phyloP scores from a whole-genome alignment of 2,329 filamentous ascomycete species.

The Sclerotiophoma versabilis region DNA sequence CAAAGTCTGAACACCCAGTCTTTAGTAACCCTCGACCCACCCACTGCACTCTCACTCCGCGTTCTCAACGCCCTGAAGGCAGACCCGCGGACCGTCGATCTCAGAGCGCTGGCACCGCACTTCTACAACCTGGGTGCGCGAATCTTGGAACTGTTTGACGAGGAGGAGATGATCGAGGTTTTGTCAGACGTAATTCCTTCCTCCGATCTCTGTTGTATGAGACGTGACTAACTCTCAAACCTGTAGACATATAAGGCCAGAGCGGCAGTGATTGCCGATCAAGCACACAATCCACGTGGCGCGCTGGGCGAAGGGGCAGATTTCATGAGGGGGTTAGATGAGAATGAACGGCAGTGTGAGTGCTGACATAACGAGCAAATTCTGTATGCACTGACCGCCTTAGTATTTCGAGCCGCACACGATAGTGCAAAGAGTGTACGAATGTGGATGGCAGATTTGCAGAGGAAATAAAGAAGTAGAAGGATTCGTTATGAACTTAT shows the following conservation, averaged over 20 bases:
- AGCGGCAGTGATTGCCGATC: conserved; percentile 82
- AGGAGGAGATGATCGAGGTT: conserved; percentile 77
- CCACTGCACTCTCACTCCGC: conserved; percentile 75
- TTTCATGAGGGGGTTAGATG: conserved; percentile 86
- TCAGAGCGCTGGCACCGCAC: conserved; percentile 82
- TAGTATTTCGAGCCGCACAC: conserved; percentile 58
- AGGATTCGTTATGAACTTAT: background rate
- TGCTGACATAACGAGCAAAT: conserved; percentile 14
- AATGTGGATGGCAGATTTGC: conserved; percentile 54
- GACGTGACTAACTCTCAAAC: conserved; percentile 1
- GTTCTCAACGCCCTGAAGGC: conserved; percentile 91
- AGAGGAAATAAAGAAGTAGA: conserved; percentile 42
- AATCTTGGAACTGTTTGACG: conserved; percentile 90
- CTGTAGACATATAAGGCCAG: conserved; percentile 77
- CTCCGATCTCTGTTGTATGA: background rate
- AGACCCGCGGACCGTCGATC: conserved; percentile 82
- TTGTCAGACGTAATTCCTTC: conserved; percentile 53
- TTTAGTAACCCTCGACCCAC: conserved; percentile 77
- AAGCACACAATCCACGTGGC: conserved; percentile 83
- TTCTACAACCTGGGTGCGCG: conserved; percentile 87
- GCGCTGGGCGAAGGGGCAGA: conserved; percentile 73
- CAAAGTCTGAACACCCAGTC: conserved; percentile 47
- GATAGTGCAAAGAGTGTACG: conserved; percentile 56
- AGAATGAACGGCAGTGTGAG: conserved; percentile 78
- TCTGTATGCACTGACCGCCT: conserved; percentile 5